These are phyloP conservation scores for Zizania latifolia DNA, from an alignment of 176 grass and related monocot species.

Conservation along the genomic window DNA sequence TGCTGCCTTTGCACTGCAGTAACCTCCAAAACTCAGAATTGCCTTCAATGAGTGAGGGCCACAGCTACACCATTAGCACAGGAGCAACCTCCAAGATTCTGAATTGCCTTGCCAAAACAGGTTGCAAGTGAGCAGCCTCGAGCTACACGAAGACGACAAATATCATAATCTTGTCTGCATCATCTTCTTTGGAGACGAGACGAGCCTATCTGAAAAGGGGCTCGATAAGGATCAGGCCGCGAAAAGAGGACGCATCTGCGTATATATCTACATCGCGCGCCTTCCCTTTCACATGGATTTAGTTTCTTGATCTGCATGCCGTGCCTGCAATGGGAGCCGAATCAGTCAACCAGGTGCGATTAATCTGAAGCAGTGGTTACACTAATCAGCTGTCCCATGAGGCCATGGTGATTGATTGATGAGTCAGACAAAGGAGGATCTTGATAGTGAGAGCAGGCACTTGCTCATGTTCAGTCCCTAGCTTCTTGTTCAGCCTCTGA, in stretches of 20 bases:
- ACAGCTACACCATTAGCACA: too few species aligned
- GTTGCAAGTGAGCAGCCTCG: too few species aligned
- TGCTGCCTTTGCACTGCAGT: too few species aligned
- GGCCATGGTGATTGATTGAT: not conserved
- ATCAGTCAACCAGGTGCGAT: not conserved
- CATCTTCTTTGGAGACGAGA: not conserved
- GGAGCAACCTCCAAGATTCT: too few species aligned
- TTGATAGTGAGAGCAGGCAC: not conserved
- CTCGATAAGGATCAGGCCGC: not conserved
- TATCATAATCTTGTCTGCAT: not conserved
- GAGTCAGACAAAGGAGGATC: not conserved
- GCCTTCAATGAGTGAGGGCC: too few species aligned
- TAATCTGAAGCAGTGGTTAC: not conserved
- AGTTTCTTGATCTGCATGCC: not conserved
- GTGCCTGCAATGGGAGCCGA: not conserved
- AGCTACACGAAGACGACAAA: not conserved
- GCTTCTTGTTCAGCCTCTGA: not conserved
- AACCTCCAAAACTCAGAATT: too few species aligned
- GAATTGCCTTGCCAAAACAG: too few species aligned
- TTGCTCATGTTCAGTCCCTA: not conserved
- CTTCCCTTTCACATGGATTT: conserved; percentile 18
- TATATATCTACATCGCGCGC: not conserved
- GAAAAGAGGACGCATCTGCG: not conserved
- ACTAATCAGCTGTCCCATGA: not conserved
- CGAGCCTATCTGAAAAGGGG: conserved; percentile 10